Conservation (phyloP, 257 asterid genomes). For the Solanum sejunctum region DNA sequence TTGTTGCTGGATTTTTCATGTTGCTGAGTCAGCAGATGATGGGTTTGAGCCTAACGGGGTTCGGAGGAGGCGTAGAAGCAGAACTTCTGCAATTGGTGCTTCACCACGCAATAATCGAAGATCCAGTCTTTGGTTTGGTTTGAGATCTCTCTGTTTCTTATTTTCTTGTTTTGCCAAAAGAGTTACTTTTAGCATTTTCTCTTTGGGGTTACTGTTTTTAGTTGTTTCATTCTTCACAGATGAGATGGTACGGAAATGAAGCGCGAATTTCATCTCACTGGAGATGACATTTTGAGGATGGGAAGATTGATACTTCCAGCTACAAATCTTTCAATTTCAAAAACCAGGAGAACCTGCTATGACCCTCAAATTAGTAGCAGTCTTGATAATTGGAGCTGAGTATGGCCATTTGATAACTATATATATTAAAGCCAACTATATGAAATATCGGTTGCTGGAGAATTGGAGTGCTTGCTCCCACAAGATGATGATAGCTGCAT, state of each 20-base stretch:
- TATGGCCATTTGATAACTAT: slow-evolving; percentile 71
- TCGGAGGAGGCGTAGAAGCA: slow-evolving; percentile 36
- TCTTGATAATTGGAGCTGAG: slow-evolving; percentile 76
- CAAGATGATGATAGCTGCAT: too few relatives aligned
- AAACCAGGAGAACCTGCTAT: slow-evolving; percentile 81
- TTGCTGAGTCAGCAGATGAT: slow-evolving; percentile 32
- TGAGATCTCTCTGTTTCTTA: slow-evolving; percentile 68
- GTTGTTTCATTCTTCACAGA: slow-evolving; percentile 62
- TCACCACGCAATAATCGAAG: slow-evolving; percentile 65
- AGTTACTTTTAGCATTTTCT: slow-evolving; percentile 60
- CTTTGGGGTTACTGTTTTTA: slow-evolving; percentile 61
- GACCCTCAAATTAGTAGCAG: slow-evolving; percentile 78
- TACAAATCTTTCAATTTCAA: slow-evolving; percentile 54
- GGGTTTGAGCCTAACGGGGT: slow-evolving; percentile 30
- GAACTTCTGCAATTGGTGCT: slow-evolving; percentile 18
- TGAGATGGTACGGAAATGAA: too few relatives aligned
- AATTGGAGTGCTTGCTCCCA: too few relatives aligned
- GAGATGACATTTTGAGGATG: slow-evolving; percentile 4
- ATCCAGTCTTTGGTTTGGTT: slow-evolving; percentile 97
- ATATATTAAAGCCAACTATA: slow-evolving; percentile 28
- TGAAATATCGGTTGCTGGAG: too few relatives aligned
- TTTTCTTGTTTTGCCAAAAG: slow-evolving; percentile 73
- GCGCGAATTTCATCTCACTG: too few relatives aligned
- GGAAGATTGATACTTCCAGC: slow-evolving; percentile 68
- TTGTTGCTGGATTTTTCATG: too few relatives aligned